Evolutionary conservation across 2,329 filamentous ascomycete species (phyloP).

Genomic region (Dothideomycetidae sp.): DNA sequence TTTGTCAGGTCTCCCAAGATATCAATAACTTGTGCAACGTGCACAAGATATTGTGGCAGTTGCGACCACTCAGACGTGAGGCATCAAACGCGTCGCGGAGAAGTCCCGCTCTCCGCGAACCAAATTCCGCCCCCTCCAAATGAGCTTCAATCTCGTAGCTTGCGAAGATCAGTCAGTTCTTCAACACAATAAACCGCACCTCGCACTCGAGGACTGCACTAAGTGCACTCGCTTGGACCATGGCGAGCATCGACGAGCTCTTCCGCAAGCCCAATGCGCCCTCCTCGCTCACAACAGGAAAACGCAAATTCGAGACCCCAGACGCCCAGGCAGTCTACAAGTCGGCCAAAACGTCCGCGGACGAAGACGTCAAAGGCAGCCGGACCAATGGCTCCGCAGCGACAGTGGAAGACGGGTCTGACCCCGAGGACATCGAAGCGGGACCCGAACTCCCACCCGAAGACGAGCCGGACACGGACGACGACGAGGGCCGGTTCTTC

Average conservation of each 20-base stretch:
- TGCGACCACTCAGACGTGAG: no score
- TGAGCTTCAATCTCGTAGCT: no score
- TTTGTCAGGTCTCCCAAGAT: no score
- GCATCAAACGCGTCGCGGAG: no score
- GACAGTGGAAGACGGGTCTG: conserved; percentile 30
- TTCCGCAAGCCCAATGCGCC: conserved; percentile 43
- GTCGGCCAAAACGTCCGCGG: conserved; percentile 39
- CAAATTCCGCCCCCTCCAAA: no score
- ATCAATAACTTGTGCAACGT: no score
- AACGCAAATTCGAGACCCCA: conserved; percentile 45
- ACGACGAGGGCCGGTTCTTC: conserved; percentile 92
- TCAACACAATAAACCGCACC: no score
- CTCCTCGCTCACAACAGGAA: conserved; percentile 19
- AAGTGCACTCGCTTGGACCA: no score
- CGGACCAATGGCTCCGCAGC: conserved; percentile 20
- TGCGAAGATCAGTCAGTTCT: no score
- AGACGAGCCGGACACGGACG: conserved; percentile 44
- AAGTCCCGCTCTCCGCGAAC: no score
- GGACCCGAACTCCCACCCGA: conserved; percentile 20
- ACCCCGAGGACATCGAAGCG: conserved; percentile 22
- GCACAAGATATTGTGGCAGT: no score
- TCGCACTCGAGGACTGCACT: no score
- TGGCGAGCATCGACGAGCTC: conserved; percentile 48
- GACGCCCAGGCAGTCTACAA: conserved; percentile 46
- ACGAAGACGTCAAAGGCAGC: conserved; percentile 36